Conservation (phyloP, 176 grass and related monocot species). For the Triticum monococcum region DNA sequence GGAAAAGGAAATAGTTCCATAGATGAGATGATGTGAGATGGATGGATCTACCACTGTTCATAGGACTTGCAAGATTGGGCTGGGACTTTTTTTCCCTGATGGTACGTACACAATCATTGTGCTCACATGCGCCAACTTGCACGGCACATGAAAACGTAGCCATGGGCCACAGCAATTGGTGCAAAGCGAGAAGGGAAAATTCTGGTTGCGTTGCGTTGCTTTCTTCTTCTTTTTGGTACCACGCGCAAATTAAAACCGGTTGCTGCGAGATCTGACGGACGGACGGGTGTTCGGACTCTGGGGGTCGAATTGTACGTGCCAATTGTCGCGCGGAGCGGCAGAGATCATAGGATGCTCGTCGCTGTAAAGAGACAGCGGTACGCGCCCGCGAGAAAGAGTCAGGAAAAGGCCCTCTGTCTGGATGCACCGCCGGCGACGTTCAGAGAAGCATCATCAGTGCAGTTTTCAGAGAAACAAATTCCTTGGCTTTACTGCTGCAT, state of each 20-base stretch:
- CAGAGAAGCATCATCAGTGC: too few relatives aligned
- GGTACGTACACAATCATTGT: slow-evolving; percentile 19
- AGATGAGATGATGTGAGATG: too few relatives aligned
- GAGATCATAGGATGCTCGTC: neutral
- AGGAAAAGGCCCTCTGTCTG: too few relatives aligned
- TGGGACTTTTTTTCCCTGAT: too few relatives aligned
- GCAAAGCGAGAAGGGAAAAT: neutral
- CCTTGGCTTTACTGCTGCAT: too few relatives aligned
- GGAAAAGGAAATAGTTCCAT: too few relatives aligned
- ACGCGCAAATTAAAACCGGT: neutral
- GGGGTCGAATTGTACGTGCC: neutral
- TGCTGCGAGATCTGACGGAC: neutral
- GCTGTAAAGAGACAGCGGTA: neutral
- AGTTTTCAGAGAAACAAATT: too few relatives aligned
- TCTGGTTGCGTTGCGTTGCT: neutral
- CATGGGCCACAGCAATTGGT: neutral
- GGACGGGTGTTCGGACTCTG: slow-evolving; percentile 20
- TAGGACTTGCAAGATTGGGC: too few relatives aligned
- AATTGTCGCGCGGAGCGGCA: neutral
- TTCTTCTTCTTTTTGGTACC: slow-evolving; percentile 23
- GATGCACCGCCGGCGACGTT: too few relatives aligned
- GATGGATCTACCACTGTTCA: too few relatives aligned
- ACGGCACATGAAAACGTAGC: neutral
- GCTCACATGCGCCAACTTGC: slow-evolving; percentile 31
- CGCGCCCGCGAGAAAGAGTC: too few relatives aligned